These are phyloP conservation scores for Bassia scoparia DNA, from an alignment of 148 eudicot species.

Conservation along the genomic window DNA sequence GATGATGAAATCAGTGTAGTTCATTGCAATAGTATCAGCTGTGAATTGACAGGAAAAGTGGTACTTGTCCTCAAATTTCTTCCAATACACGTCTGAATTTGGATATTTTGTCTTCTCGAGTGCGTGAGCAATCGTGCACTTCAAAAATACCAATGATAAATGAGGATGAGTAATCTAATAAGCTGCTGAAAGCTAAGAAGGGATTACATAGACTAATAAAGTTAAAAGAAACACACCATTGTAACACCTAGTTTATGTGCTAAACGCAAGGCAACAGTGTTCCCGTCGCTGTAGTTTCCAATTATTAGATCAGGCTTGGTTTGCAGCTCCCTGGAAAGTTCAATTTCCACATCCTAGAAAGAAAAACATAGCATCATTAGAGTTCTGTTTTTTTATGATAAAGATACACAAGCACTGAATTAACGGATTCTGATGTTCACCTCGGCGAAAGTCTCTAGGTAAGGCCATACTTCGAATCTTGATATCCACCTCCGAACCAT, in stretches of 20 bases:
- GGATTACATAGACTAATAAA: background rate
- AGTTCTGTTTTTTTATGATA: constrained; percentile 9
- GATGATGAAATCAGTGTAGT: constrained; percentile 90
- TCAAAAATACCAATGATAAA: constrained; percentile 57
- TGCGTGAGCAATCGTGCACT: constrained; percentile 98
- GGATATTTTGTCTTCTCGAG: constrained; percentile 93
- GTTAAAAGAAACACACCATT: constrained; percentile 38
- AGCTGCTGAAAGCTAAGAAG: background rate
- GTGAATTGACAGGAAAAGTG: constrained; percentile 94
- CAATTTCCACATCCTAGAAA: constrained; percentile 77
- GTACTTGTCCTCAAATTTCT: constrained; percentile 82
- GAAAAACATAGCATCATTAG: background rate
- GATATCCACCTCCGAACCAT: constrained; percentile 92
- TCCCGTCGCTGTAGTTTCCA: constrained; percentile 84
- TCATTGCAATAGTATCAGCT: constrained; percentile 94
- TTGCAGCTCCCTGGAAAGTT: constrained; percentile 64
- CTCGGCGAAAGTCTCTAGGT: constrained; percentile 91
- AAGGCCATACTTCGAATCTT: constrained; percentile 97
- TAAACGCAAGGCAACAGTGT: constrained; percentile 64
- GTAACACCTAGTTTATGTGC: constrained; percentile 64
- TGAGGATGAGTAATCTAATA: constrained; percentile 41
- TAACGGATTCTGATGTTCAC: constrained; percentile 27
- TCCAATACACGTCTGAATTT: constrained; percentile 86
- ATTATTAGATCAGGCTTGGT: constrained; percentile 86
- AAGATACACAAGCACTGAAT: constrained; percentile 40